Conservation (phyloP, 352 stramenopile genomes). For the Albugo laibachii region DNA sequence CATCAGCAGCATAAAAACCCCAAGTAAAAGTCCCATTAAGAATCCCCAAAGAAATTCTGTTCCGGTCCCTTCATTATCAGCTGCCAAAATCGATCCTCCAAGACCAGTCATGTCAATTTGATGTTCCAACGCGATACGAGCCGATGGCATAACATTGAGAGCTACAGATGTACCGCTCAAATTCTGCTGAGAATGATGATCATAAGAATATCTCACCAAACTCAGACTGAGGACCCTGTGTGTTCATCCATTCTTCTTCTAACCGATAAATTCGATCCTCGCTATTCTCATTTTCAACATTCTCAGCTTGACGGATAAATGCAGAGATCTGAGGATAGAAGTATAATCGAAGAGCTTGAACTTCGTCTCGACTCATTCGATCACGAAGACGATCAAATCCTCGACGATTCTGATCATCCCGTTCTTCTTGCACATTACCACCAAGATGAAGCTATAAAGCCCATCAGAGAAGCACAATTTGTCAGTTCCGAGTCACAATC, state of each 20-base stretch:
- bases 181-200: background rate
- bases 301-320: slow-evolving; percentile 66
- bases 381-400: slow-evolving; percentile 67
- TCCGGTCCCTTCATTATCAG: slow-evolving; percentile 74
- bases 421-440: slow-evolving; percentile 21
- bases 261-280: slow-evolving; percentile 78
- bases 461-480: too few species aligned
- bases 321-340: slow-evolving; percentile 75
- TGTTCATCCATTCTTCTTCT: slow-evolving; percentile 78
- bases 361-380: slow-evolving; percentile 65
- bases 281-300: slow-evolving; percentile 46
- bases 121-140: slow-evolving; percentile 45
- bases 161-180: slow-evolving; percentile 12
- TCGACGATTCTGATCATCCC: slow-evolving; percentile 34
- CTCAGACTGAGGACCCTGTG: slow-evolving; percentile 70
- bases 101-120: slow-evolving; percentile 74
- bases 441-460: too few species aligned
- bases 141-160: slow-evolving; percentile 56
- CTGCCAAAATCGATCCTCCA: slow-evolving; percentile 61
- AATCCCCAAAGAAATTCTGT: slow-evolving; percentile 80
- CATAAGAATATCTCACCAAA: slow-evolving; percentile 23
- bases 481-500: too few species aligned
- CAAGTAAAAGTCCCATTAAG: slow-evolving; percentile 68
- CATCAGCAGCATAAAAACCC: slow-evolving; percentile 82
- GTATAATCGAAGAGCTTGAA: slow-evolving; percentile 65